Evolutionary conservation across 164 flowering plant genomes (phyloP), one percentile per base, ranked within the genome.

Genomic region (Cinnamomum micranthum): DNA sequence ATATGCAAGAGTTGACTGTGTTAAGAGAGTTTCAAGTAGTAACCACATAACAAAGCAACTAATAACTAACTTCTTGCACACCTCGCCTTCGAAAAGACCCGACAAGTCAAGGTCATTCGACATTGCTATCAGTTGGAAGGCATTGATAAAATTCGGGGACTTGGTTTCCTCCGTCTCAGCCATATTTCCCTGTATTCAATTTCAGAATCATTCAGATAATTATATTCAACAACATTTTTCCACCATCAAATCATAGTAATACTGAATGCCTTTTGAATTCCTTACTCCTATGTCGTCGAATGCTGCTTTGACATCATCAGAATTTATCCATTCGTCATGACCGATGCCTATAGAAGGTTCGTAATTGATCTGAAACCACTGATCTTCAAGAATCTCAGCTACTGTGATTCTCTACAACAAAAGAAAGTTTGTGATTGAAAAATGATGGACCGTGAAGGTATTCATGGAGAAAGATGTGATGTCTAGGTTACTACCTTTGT

Each of bases 341-440:
- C 81, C 77, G 23, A 76, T 71, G 35, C 79, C 85, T 47, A 65
- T 71, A 33, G 83, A 71, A 68, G 88, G 89, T 70, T 77, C 65
- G 69, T 89, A 90, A 74, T 83, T 76, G 52, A 20, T 81, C 75
- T 84, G 86, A 74, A 90, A 88, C 94, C 94, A 92, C 65, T 82
- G 78, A 77, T 89, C 85, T 77, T 89, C 88, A 13, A 85, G 73
- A 69, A 92, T 89, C 73, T 86, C 91, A 50, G 86, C 80, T 68
- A 87, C 74, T 70, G 89, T 87, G 52, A 90, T 84, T 28, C 94
- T 72, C 94, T 92, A 84, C 41, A 69, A 58, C 31, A 68, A 71
- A 50, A 52, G 63, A 65, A 67, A 28, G 35, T 20, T 6, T 31
- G 50, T 67, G 47, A 41, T 41, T 41, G 47, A 41, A 9, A 9